These are phyloP conservation scores for Senecio squalidus DNA, from an alignment of 140 eudicot species.

Conservation along the genomic window DNA sequence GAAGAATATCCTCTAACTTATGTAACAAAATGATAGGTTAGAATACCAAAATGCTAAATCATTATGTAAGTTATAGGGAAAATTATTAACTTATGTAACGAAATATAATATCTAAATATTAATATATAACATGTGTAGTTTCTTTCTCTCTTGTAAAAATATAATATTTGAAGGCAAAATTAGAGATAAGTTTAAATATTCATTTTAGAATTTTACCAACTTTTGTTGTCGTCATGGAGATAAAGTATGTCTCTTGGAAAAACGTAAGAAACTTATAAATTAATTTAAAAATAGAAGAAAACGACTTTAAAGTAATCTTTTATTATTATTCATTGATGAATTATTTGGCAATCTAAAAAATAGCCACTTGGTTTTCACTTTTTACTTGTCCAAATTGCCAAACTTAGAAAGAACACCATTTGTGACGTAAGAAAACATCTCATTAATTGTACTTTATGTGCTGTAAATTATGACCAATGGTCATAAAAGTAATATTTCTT, in stretches of 20 bases:
- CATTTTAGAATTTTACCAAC: conserved; percentile 3
- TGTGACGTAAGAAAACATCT: conserved; percentile 18
- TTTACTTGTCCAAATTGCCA: conserved; percentile 7
- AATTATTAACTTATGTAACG: too few relatives aligned
- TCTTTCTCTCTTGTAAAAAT: too few relatives aligned
- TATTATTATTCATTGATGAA: neutral
- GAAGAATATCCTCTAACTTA: too few relatives aligned
- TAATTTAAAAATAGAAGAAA: conserved; percentile 3
- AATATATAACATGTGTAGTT: too few relatives aligned
- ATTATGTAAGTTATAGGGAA: too few relatives aligned
- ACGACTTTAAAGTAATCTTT: conserved; percentile 10
- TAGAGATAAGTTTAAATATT: neutral
- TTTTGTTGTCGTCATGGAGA: conserved; percentile 17
- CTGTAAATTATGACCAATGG: conserved; percentile 22
- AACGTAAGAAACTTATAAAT: conserved; percentile 19
- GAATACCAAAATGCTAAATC: too few relatives aligned
- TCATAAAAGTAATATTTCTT: neutral
- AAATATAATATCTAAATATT: too few relatives aligned
- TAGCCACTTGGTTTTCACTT: conserved; percentile 28
- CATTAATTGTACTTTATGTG: conserved; percentile 32
- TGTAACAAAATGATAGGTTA: too few relatives aligned
- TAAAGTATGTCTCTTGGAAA: neutral
- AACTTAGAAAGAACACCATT: conserved; percentile 16
- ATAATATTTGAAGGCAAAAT: too few relatives aligned
- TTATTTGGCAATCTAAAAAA: conserved; percentile 1